These are phyloP conservation scores for Murraya koenigii DNA, from an alignment of 345 rosid species.

Conservation along the genomic window DNA sequence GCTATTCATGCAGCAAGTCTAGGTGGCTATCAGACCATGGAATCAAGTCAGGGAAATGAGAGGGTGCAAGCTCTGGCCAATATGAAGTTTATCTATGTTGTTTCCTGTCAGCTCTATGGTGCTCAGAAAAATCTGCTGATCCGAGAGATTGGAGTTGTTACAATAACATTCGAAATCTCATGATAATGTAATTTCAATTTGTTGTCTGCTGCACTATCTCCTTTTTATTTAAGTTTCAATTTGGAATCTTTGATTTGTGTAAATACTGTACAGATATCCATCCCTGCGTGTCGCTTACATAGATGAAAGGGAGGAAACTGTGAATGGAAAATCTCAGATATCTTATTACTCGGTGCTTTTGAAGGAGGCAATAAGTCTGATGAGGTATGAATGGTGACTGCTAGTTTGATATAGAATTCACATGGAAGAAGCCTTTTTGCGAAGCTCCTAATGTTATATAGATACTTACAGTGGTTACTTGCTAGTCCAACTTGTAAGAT, in stretches of 20 bases:
- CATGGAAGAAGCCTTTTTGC: background rate
- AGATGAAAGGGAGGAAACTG: constrained; percentile 73
- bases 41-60: constrained; percentile 26
- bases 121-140: constrained; percentile 72
- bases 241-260: constrained; percentile 15
- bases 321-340: constrained; percentile 54
- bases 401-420: constrained; percentile 9
- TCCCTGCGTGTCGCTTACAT: constrained; percentile 93
- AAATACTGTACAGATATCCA: constrained; percentile 56
- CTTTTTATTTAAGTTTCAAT: background rate
- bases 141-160: constrained; percentile 56
- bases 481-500: background rate
- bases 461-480: background rate
- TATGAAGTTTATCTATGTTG: constrained; percentile 93
- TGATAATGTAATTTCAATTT: constrained; percentile 65
- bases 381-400: constrained; percentile 49
- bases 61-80: constrained; percentile 68
- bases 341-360: constrained; percentile 81
- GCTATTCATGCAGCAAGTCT: constrained; percentile 34
- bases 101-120: constrained; percentile 95
- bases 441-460: background rate
- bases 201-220: background rate
- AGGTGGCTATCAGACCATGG: constrained; percentile 34
- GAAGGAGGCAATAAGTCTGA: constrained; percentile 77
- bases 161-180: constrained; percentile 75